Evolutionary conservation across 306 rosid genomes (phyloP).

Genomic region (Prunus davidiana): DNA sequence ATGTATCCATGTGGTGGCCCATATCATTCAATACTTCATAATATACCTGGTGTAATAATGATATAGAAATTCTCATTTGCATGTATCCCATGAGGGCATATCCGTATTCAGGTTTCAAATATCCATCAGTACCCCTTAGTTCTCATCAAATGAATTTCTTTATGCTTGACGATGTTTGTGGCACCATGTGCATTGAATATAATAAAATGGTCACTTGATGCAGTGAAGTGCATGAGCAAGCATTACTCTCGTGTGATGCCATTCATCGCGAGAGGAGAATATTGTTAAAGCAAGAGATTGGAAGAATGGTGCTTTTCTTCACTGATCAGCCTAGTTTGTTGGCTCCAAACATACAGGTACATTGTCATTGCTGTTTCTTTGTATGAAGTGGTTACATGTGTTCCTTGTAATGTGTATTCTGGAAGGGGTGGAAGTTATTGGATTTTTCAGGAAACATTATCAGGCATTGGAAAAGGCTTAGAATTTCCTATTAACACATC

Average conservation of each 20-base stretch:
- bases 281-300: slow-evolving; percentile 95
- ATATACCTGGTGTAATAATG: not conserved
- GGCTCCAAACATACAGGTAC: slow-evolving; percentile 96
- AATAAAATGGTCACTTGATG: slow-evolving; percentile 33
- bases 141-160: not conserved
- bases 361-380: not conserved
- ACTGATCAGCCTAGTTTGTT: slow-evolving; percentile 93
- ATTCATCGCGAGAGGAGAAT: slow-evolving; percentile 94
- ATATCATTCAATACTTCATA: not conserved
- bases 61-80: not conserved
- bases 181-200: slow-evolving; percentile 20
- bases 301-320: slow-evolving; percentile 95
- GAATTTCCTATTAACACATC: too few relatives aligned
- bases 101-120: not conserved
- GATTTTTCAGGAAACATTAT: too few relatives aligned
- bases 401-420: not conserved
- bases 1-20: not conserved
- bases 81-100: not conserved
- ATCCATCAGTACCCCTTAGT: not conserved
- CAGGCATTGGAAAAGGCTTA: too few relatives aligned
- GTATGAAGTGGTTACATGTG: too few relatives aligned
- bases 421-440: not conserved
- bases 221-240: slow-evolving; percentile 98
- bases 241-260: slow-evolving; percentile 74
- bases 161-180: slow-evolving; percentile 12